Conservation (phyloP, 176 grass and related monocot genomes). For the Zea mays region DNA sequence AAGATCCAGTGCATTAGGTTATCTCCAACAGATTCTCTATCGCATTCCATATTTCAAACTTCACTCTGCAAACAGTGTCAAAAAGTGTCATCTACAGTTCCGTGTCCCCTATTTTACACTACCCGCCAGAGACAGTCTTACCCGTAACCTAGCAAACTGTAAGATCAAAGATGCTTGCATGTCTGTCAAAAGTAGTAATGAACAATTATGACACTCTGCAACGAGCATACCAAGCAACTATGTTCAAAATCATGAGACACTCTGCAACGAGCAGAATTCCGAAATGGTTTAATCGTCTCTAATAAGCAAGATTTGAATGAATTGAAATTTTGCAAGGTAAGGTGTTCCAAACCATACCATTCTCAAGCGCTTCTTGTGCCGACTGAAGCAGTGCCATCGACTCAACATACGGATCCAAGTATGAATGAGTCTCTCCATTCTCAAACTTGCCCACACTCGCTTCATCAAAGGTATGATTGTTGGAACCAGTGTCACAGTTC, state of each 20-base stretch:
- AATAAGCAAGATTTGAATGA: conserved; percentile 3
- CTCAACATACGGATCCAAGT: conserved; percentile 51
- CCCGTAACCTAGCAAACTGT: background rate
- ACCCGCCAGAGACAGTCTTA: no score
- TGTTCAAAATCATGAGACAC: background rate
- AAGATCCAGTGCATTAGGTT: background rate
- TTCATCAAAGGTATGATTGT: conserved; percentile 37
- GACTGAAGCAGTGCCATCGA: conserved; percentile 58
- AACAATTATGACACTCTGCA: background rate
- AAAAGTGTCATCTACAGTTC: no score
- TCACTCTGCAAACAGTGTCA: no score
- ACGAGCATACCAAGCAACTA: conserved; percentile 5
- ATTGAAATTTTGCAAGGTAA: background rate
- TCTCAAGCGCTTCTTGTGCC: conserved; percentile 79
- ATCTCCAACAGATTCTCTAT: no score
- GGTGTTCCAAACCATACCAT: conserved; percentile 50
- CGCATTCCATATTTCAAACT: no score
- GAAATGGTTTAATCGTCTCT: background rate
- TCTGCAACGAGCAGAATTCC: background rate
- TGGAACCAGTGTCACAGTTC: conserved; percentile 39
- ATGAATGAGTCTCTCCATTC: conserved; percentile 49
- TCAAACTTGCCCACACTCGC: conserved; percentile 38
- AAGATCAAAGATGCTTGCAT: conserved; percentile 7
- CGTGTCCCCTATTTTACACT: no score
- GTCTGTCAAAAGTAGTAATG: background rate